Base-by-base conservation (phyloP, 2,329 filamentous ascomycete genomes). In the Byssochlamys sp. region DNA sequence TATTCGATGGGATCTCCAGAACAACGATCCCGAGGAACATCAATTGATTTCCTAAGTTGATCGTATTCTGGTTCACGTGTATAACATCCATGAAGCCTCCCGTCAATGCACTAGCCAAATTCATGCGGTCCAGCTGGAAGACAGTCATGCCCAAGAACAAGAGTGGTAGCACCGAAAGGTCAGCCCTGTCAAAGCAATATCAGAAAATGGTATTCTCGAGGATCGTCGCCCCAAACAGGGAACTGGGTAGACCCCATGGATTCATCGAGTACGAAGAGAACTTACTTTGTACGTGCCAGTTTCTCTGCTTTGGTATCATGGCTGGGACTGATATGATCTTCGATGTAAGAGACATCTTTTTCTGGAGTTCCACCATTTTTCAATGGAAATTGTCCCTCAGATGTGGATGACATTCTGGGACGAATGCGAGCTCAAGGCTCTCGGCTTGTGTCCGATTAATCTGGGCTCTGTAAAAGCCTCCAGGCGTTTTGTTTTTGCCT, bases 91-190 rank as follows among this genome's bases (percentile, higher is more conserved):
- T 75, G 52, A 81, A 78, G 0, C 76, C 77, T 3, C 73, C 78
- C 0, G 79, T 81, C 0, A 81, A 66, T 6, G 78, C 78, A 59
- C 77, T 80, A 14, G 76, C 77, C 6, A 81, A 69, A 57, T 81
- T 81, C 71, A 79, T 81, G 27, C 80, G 76, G 59, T 82, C 80
- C 0, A 81, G 66, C 62, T 81, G 79, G 59, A 81, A 80, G 49
- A 78, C 77, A 0, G 81, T 69, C 1, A 82, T 69, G 0, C 78
- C 79, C 0, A 81, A 68, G 45, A 78, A 74, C 1, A 83, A 72
- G 0, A 81, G 67, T 0, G 77, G 75, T 0, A 82, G 69, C 2
- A 82, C 77, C 0, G 74, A 74, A 6, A 67, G 65, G 58, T 82
- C 78, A 49, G 78, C 69, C 61, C 78, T 81, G 26, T 11, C 12